These are phyloP conservation scores for Cucurbitaria berberidis DNA, from an alignment of 2,329 filamentous ascomycete genomes.

Conservation along the genomic window DNA sequence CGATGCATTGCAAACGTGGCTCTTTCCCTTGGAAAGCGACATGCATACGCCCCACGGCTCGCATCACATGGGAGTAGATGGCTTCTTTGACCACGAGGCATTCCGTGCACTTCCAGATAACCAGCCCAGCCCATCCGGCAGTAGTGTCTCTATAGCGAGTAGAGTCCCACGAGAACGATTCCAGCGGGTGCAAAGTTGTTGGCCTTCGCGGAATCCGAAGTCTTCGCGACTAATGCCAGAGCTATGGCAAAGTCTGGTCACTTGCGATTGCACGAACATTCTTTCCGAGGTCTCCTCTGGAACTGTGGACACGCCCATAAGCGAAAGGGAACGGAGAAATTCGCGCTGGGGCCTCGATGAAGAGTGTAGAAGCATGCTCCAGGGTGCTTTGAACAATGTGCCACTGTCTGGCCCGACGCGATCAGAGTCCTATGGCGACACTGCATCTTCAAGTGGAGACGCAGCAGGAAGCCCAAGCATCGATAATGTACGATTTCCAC, in stretches of 20 bases:
- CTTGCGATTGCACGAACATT: slow-evolving; percentile 42
- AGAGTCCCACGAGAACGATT: slow-evolving; percentile 48
- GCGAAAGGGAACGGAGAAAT: slow-evolving; percentile 38
- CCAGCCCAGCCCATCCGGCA: slow-evolving; percentile 42
- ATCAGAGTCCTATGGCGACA: slow-evolving; percentile 39
- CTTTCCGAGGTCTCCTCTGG: slow-evolving; percentile 41
- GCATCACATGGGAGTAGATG: slow-evolving; percentile 40
- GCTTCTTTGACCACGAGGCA: slow-evolving; percentile 38
- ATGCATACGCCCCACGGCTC: slow-evolving; percentile 32
- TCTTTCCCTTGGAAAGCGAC: slow-evolving; percentile 44
- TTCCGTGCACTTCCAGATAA: slow-evolving; percentile 32
- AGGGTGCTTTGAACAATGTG: slow-evolving; percentile 37
- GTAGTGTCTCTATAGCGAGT: slow-evolving; percentile 46
- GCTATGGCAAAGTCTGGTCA: slow-evolving; percentile 43
- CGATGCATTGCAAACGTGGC: slow-evolving; percentile 46
- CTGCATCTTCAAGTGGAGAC: slow-evolving; percentile 41
- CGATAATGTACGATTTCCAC: slow-evolving; percentile 51
- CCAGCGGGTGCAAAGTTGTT: slow-evolving; percentile 48
- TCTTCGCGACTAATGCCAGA: slow-evolving; percentile 42
- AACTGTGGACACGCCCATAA: slow-evolving; percentile 30
- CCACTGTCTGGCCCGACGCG: slow-evolving; percentile 25
- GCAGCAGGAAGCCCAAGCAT: slow-evolving; percentile 33
- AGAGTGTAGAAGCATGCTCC: slow-evolving; percentile 50
- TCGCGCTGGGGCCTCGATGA: slow-evolving; percentile 48
- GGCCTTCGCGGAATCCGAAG: slow-evolving; percentile 43